Base-by-base conservation (phyloP, 164 flowering plant species). In the Liriodendron chinense region DNA sequence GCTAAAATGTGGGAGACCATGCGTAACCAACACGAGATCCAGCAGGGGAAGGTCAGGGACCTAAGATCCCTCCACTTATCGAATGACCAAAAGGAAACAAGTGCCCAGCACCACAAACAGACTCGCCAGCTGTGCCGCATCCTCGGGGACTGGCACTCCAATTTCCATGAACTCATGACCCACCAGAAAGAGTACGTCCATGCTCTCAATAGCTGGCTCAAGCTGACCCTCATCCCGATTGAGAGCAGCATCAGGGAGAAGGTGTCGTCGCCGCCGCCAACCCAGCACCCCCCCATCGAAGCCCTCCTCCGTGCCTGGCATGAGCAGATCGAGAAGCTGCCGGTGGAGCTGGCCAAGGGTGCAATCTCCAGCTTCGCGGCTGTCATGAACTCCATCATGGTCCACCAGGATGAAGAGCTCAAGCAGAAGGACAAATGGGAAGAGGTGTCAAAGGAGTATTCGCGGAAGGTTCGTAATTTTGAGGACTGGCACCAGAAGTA, bases 191-290 rank as follows among this genome's bases (percentile, higher is more conserved):
- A 87, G 9, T 93, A 90, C 85, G 82, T 93, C 48, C 80, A 76
- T 22, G 80, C 90, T 61, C 94, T 94, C 24, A 80, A 84, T 75
- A 81, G 79, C 78, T 94, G 97, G 98, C 76, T 94, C 82, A 90
- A 90, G 77, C 81, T 87, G 22, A 94, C 89, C 76, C 87, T 94
- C 69, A 85, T 93, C 72, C 98, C 98, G 9, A 92, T 91, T 14
- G 98, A 93, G 73, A 90, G 92, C 88, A 88, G 85, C 84, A 74
- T 92, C 49, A 92, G 84, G 76, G 96, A 92, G 78, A 91, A 86
- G 74, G 79, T 89, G 47, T 87, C 94, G 6, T 91, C 97, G 18
- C 97, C 98, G 2, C 89, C 91, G 14, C 78, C 87, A 70, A 76
- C 53, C 70, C 83, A 75, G 65, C 78, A 77, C 50, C 95, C 95